Base-by-base conservation (phyloP, 371 early-diverging fungal genomes). In the Amoeboaphelidium protococcarum region DNA sequence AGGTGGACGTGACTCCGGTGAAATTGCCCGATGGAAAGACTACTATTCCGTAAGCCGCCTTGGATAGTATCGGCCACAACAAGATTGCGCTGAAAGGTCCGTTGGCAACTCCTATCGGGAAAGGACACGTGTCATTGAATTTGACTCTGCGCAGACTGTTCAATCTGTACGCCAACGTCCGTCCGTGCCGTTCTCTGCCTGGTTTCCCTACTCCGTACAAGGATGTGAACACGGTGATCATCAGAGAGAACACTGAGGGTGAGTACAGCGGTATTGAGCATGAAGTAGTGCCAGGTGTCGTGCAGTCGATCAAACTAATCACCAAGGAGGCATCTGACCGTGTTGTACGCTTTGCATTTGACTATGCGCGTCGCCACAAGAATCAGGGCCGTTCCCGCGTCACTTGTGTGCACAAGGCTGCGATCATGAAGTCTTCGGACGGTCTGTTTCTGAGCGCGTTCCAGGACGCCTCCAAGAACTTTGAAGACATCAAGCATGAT, bases 241-340 rank as follows among this genome's bases (percentile, higher is more conserved):
- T 95, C 60, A 85, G 96, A 65, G 96, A 95, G 64, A 95, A 95
- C 76, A 95, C 96, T 31, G 96, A 95, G 68, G 96, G 92, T 55
- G 92, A 95, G 68, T 94, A 94, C 74, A 82, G 83, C 55, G 95
- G 95, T 46, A 91, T 94, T 58, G 95, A 91, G 67, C 94, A 90
- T 68, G 50, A 74, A 67, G 81, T 86, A 26, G 81, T 95, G 45
- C 75, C 81, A 52, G 95, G 95, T 48, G 91, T 91, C 50, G 88
- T 92, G 54, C 95, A 95, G 69, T 81, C 82, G 51, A 92, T 95
- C 73, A 95, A 95, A 73, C 71, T 95, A 58, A 95, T 95, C 56
- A 95, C 95, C 55, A 74, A 72, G 64, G 80, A 83, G 41, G 95
- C 95, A 16, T 86, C 83, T 45, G 80, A 85, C 54, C 80, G 91